Evolutionary conservation across 495 filamentous ascomycete species (phyloP).

Genomic region (Penicillium tannophilum): DNA sequence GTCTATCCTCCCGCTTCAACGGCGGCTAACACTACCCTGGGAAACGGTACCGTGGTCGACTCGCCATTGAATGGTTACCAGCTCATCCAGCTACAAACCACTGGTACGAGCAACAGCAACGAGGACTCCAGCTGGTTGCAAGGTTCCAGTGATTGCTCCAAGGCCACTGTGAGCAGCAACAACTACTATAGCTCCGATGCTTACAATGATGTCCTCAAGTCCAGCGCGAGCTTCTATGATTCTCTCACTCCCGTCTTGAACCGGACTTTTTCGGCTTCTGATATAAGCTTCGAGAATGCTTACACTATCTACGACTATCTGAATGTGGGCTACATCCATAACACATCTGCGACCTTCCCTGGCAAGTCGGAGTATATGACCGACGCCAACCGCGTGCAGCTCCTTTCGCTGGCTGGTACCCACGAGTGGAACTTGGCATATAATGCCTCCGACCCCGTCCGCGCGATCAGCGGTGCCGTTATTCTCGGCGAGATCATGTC

Average conservation of each 20-base stretch:
- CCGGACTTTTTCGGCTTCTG: constrained; percentile 50
- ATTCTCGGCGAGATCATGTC: constrained; percentile 51
- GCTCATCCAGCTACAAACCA: constrained; percentile 53
- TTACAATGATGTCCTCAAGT: constrained; percentile 53
- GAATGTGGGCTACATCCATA: constrained; percentile 58
- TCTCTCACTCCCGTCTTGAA: constrained; percentile 63
- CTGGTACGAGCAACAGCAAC: constrained; percentile 46
- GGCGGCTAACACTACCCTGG: constrained; percentile 40
- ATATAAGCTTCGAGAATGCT: constrained; percentile 69
- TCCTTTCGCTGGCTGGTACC: constrained; percentile 49
- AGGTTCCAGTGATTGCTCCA: constrained; percentile 57
- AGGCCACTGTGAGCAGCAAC: constrained; percentile 67
- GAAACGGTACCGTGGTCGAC: constrained; percentile 54
- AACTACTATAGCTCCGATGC: constrained; percentile 66
- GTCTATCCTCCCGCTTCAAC: constrained; percentile 58
- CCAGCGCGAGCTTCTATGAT: constrained; percentile 66
- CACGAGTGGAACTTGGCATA: constrained; percentile 57
- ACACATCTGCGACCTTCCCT: constrained; percentile 40
- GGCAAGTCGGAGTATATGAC: constrained; percentile 35
- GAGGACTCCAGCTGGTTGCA: constrained; percentile 63
- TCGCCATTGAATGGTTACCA: constrained; percentile 63
- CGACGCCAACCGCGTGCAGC: constrained; percentile 34
- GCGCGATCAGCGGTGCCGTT: constrained; percentile 50
- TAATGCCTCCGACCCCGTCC: constrained; percentile 47
- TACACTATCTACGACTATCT: constrained; percentile 65